Evolutionary conservation across 306 rosid species (phyloP).

Genomic region (Malus orientalis): DNA sequence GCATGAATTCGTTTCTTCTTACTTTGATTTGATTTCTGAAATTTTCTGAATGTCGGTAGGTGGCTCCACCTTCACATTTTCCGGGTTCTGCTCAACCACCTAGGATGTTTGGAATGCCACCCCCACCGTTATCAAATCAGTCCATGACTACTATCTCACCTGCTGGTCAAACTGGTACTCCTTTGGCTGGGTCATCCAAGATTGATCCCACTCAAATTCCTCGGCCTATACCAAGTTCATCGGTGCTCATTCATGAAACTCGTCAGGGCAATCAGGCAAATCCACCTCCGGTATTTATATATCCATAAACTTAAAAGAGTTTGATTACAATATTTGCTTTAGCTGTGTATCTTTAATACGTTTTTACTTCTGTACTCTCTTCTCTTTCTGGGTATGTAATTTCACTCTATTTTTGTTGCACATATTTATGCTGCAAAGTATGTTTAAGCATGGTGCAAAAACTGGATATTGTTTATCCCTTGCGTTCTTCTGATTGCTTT

Average conservation of each 20-base stretch:
- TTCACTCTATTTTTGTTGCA: too few relatives aligned
- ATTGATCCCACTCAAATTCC: slow-evolving; percentile 99
- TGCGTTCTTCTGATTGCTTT: slow-evolving; percentile 1
- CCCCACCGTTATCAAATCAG: slow-evolving; percentile 70
- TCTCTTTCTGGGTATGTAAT: not conserved
- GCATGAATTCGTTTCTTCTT: slow-evolving; percentile 13
- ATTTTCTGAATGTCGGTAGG: slow-evolving; percentile 32
- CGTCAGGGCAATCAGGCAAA: slow-evolving; percentile 90
- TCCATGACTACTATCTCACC: slow-evolving; percentile 85
- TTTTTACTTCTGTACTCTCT: not conserved
- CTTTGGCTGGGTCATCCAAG: slow-evolving; percentile 75
- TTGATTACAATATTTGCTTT: not conserved
- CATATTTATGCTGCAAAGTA: too few relatives aligned
- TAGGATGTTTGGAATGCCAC: slow-evolving; percentile 92
- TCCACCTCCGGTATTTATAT: slow-evolving; percentile 75
- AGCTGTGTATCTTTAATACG: not conserved
- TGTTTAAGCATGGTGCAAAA: too few relatives aligned
- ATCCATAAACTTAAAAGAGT: not conserved
- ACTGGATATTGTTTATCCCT: slow-evolving; percentile 5
- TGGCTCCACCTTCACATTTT: slow-evolving; percentile 50
- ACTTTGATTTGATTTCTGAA: slow-evolving; percentile 17
- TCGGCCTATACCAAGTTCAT: slow-evolving; percentile 82
- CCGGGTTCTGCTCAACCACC: slow-evolving; percentile 68
- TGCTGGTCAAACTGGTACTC: slow-evolving; percentile 82
- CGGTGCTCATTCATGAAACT: slow-evolving; percentile 74